Evolutionary conservation across 129 eudicot genomes (phyloP), one percentile per base, ranked within the genome.

Genomic region (Saussurea involucrata): DNA sequence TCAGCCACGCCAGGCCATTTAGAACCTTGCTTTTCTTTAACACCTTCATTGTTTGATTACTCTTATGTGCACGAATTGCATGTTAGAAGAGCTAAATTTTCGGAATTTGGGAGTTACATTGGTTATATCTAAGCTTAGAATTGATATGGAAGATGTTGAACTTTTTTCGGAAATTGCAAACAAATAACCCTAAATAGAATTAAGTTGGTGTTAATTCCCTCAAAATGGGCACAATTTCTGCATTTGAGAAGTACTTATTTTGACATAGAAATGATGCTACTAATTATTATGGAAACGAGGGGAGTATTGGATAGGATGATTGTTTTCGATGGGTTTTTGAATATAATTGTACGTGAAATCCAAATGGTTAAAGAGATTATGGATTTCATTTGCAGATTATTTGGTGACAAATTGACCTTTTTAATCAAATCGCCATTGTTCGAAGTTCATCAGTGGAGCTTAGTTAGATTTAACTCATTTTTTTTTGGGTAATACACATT

Each of bases 11-110:
- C 29, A 27, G 2, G 29, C 29, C 29, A 27, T 27, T 27, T 27
- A 27, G 29, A 27, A 3, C 42, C 42, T 10, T 10, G 8, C 8
- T 36, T 7, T 31, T 31, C 34, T 31, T 3, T 31, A 31, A 69
- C 57, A 10, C 21, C 18, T 44, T 29, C 10, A 74, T 65, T 44
- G 63, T 76, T 61, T 71, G 60, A 76, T 71, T 78, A 73, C 32
- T 42, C 18, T 69, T 55, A 42, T 64, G 68, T 64, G 40, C 65
- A 12, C 53, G 5, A 22, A 33, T 36, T 55, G 57, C 78, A 82
- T 57, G 69, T 66, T 42, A 27, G 27, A 42, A 22, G 3, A 40
- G 64, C 7, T 31, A 12, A 13, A 28, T 28, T 29, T 24, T 68
- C 18, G 65, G 65, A 53, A 65, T 34, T 13, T 65, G 7, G 57